These are phyloP conservation scores for Botryotinia calthae DNA, from an alignment of 2,329 filamentous ascomycete genomes.

Conservation along the genomic window DNA sequence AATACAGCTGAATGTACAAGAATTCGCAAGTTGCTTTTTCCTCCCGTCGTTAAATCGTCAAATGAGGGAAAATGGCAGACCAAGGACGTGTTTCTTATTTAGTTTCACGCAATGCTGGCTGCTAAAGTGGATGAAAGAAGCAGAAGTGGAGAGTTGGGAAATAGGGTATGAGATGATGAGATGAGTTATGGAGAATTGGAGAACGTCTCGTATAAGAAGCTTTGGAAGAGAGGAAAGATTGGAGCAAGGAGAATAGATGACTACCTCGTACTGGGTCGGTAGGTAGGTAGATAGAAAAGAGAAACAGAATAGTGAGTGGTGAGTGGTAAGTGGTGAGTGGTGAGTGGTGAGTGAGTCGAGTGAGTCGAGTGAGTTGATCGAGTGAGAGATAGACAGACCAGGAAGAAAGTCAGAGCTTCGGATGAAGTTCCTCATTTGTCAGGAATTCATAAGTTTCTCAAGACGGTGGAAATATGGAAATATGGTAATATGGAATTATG, in stretches of 20 bases:
- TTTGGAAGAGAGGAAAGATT: neutral
- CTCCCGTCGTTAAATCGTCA: slow-evolving; percentile 29
- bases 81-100: neutral
- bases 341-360: neutral
- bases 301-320: neutral
- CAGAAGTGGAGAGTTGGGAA: neutral
- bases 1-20: slow-evolving; percentile 24
- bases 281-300: neutral
- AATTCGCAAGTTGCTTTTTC: slow-evolving; percentile 26
- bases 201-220: neutral
- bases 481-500: neutral
- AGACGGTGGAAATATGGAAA: neutral
- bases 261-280: neutral
- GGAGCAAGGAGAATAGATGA: neutral
- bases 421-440: slow-evolving; percentile 18
- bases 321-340: neutral
- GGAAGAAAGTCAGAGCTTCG: slow-evolving; percentile 4
- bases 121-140: neutral
- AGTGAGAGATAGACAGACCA: slow-evolving; percentile 4
- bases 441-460: neutral
- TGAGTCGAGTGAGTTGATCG: neutral
- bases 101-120: neutral
- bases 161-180: neutral
- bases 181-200: neutral
- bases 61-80: neutral